Evolutionary conservation across 176 grass and related monocot genomes (phyloP).

Genomic region (Urochloa ruziziensis): DNA sequence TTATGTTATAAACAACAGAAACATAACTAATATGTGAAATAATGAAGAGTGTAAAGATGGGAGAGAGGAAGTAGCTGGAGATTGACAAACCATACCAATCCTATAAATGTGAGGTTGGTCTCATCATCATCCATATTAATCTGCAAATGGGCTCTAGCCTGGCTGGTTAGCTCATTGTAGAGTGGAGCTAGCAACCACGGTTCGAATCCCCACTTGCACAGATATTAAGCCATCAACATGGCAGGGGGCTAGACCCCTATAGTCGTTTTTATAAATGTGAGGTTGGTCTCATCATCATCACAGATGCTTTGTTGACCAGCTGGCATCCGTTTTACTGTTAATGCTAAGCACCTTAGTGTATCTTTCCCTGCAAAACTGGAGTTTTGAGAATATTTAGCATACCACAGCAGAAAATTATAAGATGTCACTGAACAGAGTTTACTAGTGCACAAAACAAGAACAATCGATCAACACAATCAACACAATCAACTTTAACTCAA

Average conservation of each 20-base stretch:
- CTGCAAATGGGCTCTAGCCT: too few relatives aligned
- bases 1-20: conserved; percentile 24
- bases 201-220: too few relatives aligned
- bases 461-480: background rate
- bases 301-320: conserved; percentile 79
- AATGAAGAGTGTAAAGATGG: background rate
- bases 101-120: too few relatives aligned
- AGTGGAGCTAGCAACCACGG: too few relatives aligned
- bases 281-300: conserved; percentile 77
- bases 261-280: too few relatives aligned
- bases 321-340: conserved; percentile 92
- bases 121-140: too few relatives aligned
- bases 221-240: too few relatives aligned
- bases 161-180: too few relatives aligned
- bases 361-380: conserved; percentile 98
- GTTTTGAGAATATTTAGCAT: conserved; percentile 33
- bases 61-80: conserved; percentile 2
- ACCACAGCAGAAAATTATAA: background rate
- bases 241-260: too few relatives aligned
- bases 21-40: background rate
- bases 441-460: background rate
- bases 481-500: background rate
- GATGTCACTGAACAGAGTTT: background rate
- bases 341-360: conserved; percentile 84
- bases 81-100: conserved; percentile 66